Evolutionary conservation across 768 basidiomycete genomes (phyloP).

Genomic region (Hericium coralloides): DNA sequence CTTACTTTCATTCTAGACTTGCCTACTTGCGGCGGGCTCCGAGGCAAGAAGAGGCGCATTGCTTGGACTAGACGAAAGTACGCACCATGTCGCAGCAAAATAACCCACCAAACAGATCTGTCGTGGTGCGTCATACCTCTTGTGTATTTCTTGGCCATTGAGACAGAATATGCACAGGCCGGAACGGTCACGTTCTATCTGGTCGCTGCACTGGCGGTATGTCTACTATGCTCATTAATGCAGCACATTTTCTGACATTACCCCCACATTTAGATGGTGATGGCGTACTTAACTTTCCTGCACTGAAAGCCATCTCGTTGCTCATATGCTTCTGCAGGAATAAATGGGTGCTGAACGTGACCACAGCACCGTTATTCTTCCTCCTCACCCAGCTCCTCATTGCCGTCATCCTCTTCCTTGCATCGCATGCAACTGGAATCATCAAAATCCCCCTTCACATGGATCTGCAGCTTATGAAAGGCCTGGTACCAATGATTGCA

Average conservation of each 20-base stretch:
- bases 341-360: constrained; percentile 83
- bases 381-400: constrained; percentile 73
- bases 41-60: too few species aligned
- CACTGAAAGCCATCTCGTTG: constrained; percentile 1
- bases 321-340: constrained; percentile 39
- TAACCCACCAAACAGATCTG: not conserved
- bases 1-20: too few species aligned
- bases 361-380: constrained; percentile 78
- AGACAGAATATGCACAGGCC: constrained; percentile 32
- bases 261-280: constrained; percentile 61
- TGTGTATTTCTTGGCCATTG: not conserved
- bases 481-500: constrained; percentile 63
- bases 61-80: not conserved
- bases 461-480: constrained; percentile 56
- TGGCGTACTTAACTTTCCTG: constrained; percentile 49
- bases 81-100: not conserved
- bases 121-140: not conserved
- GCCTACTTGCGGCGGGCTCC: too few species aligned
- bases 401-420: constrained; percentile 65
- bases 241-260: not conserved
- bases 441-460: constrained; percentile 61
- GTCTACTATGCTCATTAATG: constrained; percentile 19
- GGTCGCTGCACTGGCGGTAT: constrained; percentile 77
- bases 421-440: constrained; percentile 52
- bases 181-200: constrained; percentile 81